Base-by-base conservation (phyloP, 1,284 basidiomycete genomes). In the Sanghuangporus baumii region DNA sequence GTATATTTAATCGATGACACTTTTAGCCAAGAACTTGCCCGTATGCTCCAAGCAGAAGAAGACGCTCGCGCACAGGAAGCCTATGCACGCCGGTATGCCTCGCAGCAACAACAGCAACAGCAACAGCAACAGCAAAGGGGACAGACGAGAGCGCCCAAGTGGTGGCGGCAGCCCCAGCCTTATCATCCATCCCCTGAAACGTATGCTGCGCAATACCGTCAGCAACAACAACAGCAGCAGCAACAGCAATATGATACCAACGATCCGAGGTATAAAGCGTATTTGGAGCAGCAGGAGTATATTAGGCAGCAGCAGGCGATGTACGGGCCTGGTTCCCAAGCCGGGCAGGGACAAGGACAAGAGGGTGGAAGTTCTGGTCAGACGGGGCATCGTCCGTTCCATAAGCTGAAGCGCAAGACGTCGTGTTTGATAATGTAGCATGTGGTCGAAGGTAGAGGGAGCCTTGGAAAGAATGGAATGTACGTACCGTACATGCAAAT, bases 41-140 rank as follows among this genome's bases (percentile, higher is more conserved):
- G 77, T 55, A 84, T 86, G 66, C 75, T 94, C 6, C 91, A 93
- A 69, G 83, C 81, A 0, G 88, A 90, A 66, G 91, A 93, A 72
- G 85, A 93, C 52, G 78, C 78, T 8, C 74, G 72, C 2, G 82
- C 83, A 4, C 72, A 73, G 0, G 73, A 74, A 23, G 68, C 76
- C 52, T 78, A 81, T 51, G 74, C 74, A 12, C 73, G 71, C 9
- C 76, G 74, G 73, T 71, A 58, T 68, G 71, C 60, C 18, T 43
- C 51, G 26, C 61, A 54, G 31, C 61, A 59, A 36, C 61, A 59
- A 46, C 36, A 56, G 23, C 60, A 46, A 14, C 20, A 60, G 8
- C 59, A 31, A 9, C 50, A 60, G 12, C 34, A 37, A 55, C 14
- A 48, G 14, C 34, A 60, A 50, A 16, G 37, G 6, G 26, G 26